Evolutionary conservation across 2,329 filamentous ascomycete genomes (phyloP).

Genomic region (Verticillium albo-atrum): DNA sequence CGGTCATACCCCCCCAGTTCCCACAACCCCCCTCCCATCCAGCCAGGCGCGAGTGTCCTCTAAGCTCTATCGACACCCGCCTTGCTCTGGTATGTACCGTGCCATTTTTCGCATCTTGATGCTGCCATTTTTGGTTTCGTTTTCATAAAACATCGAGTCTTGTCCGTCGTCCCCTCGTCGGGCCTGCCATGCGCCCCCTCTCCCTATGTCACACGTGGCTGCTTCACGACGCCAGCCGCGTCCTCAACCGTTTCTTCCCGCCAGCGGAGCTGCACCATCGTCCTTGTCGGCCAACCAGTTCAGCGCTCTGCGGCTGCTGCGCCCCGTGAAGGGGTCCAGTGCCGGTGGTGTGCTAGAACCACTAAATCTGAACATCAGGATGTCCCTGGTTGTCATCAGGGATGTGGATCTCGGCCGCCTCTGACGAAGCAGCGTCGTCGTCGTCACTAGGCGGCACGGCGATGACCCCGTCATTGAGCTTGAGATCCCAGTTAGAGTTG

Average conservation of each 20-base stretch:
- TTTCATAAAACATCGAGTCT: not conserved
- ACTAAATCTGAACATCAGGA: not conserved
- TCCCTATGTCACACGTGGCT: not conserved
- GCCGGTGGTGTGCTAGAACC: not conserved
- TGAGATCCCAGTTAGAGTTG: conserved; percentile 25
- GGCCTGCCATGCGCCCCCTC: not conserved
- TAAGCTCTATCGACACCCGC: not conserved
- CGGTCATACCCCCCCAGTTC: not conserved
- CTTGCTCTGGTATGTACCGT: not conserved
- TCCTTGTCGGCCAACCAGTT: not conserved
- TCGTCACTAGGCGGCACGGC: conserved; percentile 30
- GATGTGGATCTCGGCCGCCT: conserved; percentile 46
- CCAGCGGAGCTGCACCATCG: not conserved
- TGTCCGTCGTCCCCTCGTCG: not conserved
- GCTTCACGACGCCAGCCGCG: not conserved
- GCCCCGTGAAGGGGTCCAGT: not conserved
- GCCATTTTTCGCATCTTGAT: not conserved
- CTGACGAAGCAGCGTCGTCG: conserved; percentile 33
- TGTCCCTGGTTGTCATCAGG: conserved; percentile 30
- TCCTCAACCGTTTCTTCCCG: not conserved
- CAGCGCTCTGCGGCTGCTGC: not conserved
- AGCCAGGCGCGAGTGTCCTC: not conserved
- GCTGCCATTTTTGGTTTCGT: not conserved
- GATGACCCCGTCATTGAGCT: conserved; percentile 27
- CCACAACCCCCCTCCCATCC: not conserved